Percentiles rank a stretch among this genome's conserved stretches.
phyloP scores from a whole-genome alignment of 352 stramenopile genomes.

The Phytophthora idaei region DNA sequence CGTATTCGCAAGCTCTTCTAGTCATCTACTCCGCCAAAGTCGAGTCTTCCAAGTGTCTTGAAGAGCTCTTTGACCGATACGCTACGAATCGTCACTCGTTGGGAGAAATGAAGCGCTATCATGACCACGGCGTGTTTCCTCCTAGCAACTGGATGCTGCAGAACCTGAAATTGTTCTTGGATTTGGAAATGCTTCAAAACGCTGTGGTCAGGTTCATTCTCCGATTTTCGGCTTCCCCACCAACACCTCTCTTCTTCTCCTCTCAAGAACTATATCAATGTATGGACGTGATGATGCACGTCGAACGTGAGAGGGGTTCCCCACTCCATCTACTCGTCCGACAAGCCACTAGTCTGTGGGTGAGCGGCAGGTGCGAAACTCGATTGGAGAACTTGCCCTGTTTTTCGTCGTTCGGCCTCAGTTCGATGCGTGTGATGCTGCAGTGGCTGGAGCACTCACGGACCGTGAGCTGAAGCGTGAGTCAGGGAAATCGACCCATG shows the following conservation, averaged over 20 bases:
- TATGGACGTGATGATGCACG: slow-evolving; percentile 51
- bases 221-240: neutral
- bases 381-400: slow-evolving; percentile 62
- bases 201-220: neutral
- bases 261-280: slow-evolving; percentile 39
- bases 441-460: slow-evolving; percentile 42
- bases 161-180: neutral
- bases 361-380: slow-evolving; percentile 71
- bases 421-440: slow-evolving; percentile 75
- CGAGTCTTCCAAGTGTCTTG: neutral
- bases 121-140: neutral
- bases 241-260: neutral
- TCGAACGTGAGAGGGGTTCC: too few species aligned
- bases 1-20: too few species aligned
- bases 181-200: neutral
- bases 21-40: too few species aligned
- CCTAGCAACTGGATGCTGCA: neutral
- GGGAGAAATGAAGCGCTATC: neutral
- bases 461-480: too few species aligned
- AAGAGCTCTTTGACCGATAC: neutral
- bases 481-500: neutral
- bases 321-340: too few species aligned
- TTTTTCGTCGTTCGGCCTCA: slow-evolving; percentile 55
- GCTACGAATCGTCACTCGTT: neutral
- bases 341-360: slow-evolving; percentile 61